phyloP scores from a whole-genome alignment of 176 grass and related monocot species.

The Oryza punctata region DNA sequence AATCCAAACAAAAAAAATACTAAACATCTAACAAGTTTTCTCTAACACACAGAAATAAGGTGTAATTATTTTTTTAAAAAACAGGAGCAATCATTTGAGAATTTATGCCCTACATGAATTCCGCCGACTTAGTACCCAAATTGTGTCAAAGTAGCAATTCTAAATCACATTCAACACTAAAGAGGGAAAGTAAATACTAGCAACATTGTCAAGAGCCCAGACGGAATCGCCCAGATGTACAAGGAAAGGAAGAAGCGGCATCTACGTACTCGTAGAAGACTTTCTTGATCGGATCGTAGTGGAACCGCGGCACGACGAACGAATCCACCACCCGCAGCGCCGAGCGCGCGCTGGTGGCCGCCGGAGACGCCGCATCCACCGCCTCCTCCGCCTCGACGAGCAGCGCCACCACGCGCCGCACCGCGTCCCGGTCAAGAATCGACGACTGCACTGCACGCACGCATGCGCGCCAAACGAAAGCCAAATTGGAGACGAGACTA shows the following conservation, averaged over 20 bases:
- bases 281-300: constrained; percentile 87
- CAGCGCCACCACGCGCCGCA: constrained; percentile 47
- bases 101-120: constrained; percentile 2
- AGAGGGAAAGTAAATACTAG: not conserved
- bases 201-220: not conserved
- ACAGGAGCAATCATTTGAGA: not conserved
- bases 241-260: not conserved
- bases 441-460: constrained; percentile 43
- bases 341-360: constrained; percentile 44
- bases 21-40: not conserved
- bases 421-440: constrained; percentile 71
- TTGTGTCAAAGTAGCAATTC: not conserved
- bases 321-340: constrained; percentile 78
- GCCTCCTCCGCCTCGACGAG: constrained; percentile 71
- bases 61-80: not conserved
- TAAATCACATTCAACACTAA: not conserved
- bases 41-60: not conserved
- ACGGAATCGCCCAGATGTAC: constrained; percentile 32
- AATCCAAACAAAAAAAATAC: not conserved
- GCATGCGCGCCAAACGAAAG: not conserved
- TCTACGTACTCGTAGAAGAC: constrained; percentile 85
- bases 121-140: not conserved
- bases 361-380: constrained; percentile 45
- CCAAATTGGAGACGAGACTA: not conserved
- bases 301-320: constrained; percentile 72